phyloP scores from a whole-genome alignment of 2,329 filamentous ascomycete genomes.

The Cordyceps pruinosa region DNA sequence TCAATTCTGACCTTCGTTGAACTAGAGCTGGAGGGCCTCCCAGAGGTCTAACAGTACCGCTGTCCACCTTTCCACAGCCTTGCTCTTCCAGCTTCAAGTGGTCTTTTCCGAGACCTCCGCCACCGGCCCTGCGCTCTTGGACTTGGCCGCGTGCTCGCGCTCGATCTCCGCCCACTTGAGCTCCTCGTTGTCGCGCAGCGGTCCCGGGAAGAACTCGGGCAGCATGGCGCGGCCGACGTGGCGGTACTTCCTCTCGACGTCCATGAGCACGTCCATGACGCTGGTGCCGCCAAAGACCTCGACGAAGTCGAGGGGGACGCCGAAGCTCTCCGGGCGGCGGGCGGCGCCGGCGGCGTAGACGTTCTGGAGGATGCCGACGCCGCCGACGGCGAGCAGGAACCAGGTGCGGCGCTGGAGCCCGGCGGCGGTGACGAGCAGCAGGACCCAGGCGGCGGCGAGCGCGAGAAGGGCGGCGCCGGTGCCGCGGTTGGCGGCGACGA shows the following conservation, averaged over 20 bases:
- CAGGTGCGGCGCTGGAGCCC: constrained; percentile 31
- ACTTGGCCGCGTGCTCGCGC: too few relatives aligned
- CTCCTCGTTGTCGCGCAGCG: not conserved
- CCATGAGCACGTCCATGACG: constrained; percentile 13
- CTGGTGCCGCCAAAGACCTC: constrained; percentile 9
- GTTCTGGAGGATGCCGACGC: constrained; percentile 35
- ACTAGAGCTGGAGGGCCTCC: too few relatives aligned
- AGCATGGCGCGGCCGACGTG: not conserved
- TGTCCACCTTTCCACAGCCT: too few relatives aligned
- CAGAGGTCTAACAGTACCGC: too few relatives aligned
- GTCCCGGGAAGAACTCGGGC: not conserved
- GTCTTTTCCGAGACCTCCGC: too few relatives aligned
- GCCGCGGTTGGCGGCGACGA: not conserved
- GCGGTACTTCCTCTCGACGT: constrained; percentile 4
- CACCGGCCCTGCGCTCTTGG: too few relatives aligned
- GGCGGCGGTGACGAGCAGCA: constrained; percentile 32
- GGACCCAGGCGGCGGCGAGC: constrained; percentile 31
- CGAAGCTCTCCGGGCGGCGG: constrained; percentile 23
- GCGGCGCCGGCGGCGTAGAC: constrained; percentile 27
- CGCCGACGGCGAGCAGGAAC: constrained; percentile 34
- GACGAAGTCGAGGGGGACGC: constrained; percentile 16
- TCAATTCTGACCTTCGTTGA: too few relatives aligned
- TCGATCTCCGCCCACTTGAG: not conserved
- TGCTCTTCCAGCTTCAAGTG: too few relatives aligned
- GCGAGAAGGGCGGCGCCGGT: constrained; percentile 19